Evolutionary conservation across 345 rosid species (phyloP).

Genomic region (Cardamine occulta): DNA sequence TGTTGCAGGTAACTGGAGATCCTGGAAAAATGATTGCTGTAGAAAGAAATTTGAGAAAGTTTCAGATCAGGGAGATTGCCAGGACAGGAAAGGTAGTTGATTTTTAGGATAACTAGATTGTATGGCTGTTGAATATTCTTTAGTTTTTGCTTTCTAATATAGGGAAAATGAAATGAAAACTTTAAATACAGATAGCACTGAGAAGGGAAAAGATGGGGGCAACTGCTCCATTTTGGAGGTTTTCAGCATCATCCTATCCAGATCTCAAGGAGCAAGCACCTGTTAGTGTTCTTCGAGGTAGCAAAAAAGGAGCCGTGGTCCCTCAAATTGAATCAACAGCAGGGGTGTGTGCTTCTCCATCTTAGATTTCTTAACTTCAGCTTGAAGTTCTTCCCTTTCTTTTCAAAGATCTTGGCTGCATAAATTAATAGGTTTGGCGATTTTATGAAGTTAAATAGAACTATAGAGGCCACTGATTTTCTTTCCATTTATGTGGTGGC

Average conservation of each 20-base stretch:
- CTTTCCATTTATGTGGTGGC: slow-evolving; percentile 3
- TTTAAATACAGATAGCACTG: slow-evolving; percentile 71
- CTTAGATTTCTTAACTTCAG: slow-evolving; percentile 25
- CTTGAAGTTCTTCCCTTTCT: slow-evolving; percentile 2
- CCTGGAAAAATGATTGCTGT: slow-evolving; percentile 97
- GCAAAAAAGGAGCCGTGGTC: slow-evolving; percentile 47
- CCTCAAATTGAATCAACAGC: slow-evolving; percentile 50
- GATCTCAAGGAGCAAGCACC: slow-evolving; percentile 65
- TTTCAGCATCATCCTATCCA: slow-evolving; percentile 97
- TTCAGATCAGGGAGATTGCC: slow-evolving; percentile 89
- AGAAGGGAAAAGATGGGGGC: slow-evolving; percentile 93
- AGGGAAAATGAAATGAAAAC: slow-evolving; percentile 11
- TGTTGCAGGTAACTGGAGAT: slow-evolving; percentile 87
- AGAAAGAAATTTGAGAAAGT: slow-evolving; percentile 80
- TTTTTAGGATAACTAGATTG: slow-evolving; percentile 15
- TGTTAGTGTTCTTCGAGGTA: slow-evolving; percentile 50
- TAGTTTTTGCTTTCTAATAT: slow-evolving; percentile 25
- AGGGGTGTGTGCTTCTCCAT: slow-evolving; percentile 59
- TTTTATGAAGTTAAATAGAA: slow-evolving; percentile 2
- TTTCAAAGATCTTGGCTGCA: slow-evolving; percentile 11
- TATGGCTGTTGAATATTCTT: slow-evolving; percentile 13
- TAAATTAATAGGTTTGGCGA: slow-evolving; percentile 9
- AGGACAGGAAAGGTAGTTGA: slow-evolving; percentile 67
- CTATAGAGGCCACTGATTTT: neutral
- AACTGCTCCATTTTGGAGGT: slow-evolving; percentile 95